Conservation (phyloP, 1,139 yeast species). For the Magnusiomyces tetraspermus region DNA sequence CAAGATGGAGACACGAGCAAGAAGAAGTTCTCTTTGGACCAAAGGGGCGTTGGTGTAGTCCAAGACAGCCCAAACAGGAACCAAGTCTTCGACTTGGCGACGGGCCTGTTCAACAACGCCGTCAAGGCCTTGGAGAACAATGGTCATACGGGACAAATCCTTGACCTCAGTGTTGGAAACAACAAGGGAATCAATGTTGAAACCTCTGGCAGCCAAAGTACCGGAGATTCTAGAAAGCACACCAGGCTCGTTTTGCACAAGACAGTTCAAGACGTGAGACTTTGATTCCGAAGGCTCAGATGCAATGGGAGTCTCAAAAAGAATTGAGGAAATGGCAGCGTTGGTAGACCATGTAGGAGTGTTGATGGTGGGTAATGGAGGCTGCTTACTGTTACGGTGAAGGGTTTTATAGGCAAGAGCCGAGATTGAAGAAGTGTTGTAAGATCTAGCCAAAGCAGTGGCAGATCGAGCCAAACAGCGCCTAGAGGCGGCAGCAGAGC, state of each 20-base stretch:
- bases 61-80: conserved; percentile 95
- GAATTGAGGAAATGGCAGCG: conserved; percentile 88
- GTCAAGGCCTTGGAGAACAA: conserved; percentile 87
- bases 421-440: conserved; percentile 52
- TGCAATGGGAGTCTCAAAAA: conserved; percentile 85
- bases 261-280: conserved; percentile 88
- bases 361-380: conserved; percentile 89
- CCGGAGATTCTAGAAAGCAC: conserved; percentile 90
- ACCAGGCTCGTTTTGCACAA: conserved; percentile 98
- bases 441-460: background rate
- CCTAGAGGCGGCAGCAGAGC: conserved; percentile 8
- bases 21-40: conserved; percentile 77
- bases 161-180: conserved; percentile 95
- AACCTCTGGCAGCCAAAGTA: conserved; percentile 94
- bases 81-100: conserved; percentile 93
- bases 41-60: conserved; percentile 88
- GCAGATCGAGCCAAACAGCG: conserved; percentile 7
- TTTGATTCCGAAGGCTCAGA: conserved; percentile 36
- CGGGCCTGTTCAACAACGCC: conserved; percentile 98
- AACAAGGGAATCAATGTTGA: conserved; percentile 92
- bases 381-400: conserved; percentile 72
- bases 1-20: conserved; percentile 86
- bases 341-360: conserved; percentile 94
- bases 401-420: conserved; percentile 90
- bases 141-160: conserved; percentile 94